Percentiles rank a stretch among this genome's conserved stretches.
These are phyloP conservation scores for Podaxis sp. DNA, from an alignment of 768 basidiomycete species.

Conservation along the genomic window DNA sequence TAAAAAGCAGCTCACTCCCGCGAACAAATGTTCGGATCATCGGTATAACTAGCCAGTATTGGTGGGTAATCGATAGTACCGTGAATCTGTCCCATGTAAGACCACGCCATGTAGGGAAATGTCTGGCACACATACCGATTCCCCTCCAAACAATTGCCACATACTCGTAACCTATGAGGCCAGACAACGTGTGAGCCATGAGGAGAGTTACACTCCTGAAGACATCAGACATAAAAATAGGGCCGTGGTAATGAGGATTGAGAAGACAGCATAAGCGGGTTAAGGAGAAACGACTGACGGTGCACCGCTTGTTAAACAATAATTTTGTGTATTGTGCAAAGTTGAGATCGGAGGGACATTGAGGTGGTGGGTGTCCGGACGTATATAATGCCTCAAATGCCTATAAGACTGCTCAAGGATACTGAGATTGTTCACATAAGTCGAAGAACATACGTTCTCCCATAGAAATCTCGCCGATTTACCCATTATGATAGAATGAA, in stretches of 20 bases:
- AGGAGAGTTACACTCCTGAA: conserved; percentile 5
- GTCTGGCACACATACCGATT: neutral
- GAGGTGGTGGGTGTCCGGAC: conserved; percentile 18
- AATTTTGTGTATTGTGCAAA: conserved; percentile 33
- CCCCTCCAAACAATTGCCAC: neutral
- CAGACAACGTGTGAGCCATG: conserved; percentile 10
- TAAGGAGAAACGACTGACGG: neutral
- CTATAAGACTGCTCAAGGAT: conserved; percentile 6
- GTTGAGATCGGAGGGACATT: conserved; percentile 30
- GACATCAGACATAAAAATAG: neutral
- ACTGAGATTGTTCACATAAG: conserved; percentile 20
- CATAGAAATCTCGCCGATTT: conserved; percentile 27
- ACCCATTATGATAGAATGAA: conserved; percentile 32
- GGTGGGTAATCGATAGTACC: neutral
- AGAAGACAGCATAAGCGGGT: neutral
- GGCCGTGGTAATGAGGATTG: neutral
- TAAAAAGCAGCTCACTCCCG: neutral
- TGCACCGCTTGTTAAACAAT: conserved; percentile 25
- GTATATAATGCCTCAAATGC: conserved; percentile 10
- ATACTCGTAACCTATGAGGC: conserved; percentile 9
- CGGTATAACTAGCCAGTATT: neutral
- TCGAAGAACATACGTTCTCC: conserved; percentile 25
- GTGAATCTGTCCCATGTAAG: neutral
- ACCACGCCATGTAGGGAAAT: neutral
- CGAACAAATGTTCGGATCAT: conserved; percentile 6